Conservation (phyloP, 2,329 filamentous ascomycete genomes). For the Alternaria hordeiaustralica region DNA sequence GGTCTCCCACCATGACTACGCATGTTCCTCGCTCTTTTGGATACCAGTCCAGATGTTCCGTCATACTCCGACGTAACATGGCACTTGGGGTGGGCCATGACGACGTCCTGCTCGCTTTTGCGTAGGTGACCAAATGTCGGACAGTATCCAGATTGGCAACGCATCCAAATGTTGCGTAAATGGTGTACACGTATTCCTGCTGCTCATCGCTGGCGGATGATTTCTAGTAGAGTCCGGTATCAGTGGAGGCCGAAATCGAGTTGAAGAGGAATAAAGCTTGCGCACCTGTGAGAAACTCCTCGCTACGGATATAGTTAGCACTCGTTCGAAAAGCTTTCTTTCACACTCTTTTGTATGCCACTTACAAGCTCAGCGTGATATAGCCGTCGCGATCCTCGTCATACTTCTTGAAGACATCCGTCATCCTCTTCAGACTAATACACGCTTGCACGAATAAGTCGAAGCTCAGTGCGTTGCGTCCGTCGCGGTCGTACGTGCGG, state of each 20-base stretch:
- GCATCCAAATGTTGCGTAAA: background rate
- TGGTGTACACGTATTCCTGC: background rate
- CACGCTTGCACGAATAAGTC: conserved; percentile 98
- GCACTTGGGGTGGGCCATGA: background rate
- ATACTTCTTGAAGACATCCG: conserved; percentile 98
- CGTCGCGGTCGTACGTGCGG: conserved; percentile 74
- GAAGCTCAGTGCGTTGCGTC: conserved; percentile 65
- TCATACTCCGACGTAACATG: background rate
- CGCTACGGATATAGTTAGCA: conserved; percentile 42
- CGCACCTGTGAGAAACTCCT: conserved; percentile 63
- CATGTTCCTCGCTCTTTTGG: background rate
- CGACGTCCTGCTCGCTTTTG: background rate
- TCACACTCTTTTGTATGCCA: conserved; percentile 16
- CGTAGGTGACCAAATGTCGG: background rate
- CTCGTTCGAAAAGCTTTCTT: background rate
- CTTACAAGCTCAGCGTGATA: conserved; percentile 63
- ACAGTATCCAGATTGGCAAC: background rate
- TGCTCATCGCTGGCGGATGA: conserved; percentile 47
- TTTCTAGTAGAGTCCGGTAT: conserved; percentile 60
- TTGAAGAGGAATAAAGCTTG: conserved; percentile 62
- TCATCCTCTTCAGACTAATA: conserved; percentile 97
- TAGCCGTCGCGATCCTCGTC: conserved; percentile 96
- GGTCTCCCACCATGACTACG: background rate
- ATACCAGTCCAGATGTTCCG: background rate
- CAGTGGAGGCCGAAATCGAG: conserved; percentile 58